Evolutionary conservation across 2,329 filamentous ascomycete species (phyloP), one percentile per base, ranked within the genome.

Genomic region (Cytospora paraplurivora): DNA sequence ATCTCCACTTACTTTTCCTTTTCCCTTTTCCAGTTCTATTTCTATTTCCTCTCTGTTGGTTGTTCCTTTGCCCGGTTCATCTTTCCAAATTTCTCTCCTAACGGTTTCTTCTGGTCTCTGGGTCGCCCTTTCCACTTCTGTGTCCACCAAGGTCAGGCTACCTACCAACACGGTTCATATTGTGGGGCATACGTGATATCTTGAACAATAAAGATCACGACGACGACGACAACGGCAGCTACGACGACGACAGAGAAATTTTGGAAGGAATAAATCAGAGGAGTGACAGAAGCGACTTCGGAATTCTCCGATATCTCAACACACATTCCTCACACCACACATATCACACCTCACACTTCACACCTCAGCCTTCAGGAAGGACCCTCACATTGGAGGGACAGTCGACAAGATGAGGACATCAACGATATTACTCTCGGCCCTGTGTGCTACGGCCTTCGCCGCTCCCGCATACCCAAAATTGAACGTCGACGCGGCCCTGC

Each of bases 371-470:
- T 44, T 27, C 19, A 60, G 37, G 12, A 49, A 32, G 11, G 11
- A 12, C 8, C 38, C 41, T 10, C 33, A n/a, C 17, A 19, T 15
- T 34, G 12, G 34, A 47, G 17, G 17, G 8, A 4, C 67, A 60
- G 13, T 57, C 52, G 59, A 63, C 72, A 78, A 72, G 56, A 88
- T 88, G 85, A 80, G 78, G 70, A 74, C 76, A 69, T 81, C 81
- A 67, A 74, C 78, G 67, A 69, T 83, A 68, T 67, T 85, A 56
- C 68, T 78, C 41, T 78, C 82, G 57, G 76, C 79, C 65, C 74
- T 84, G 68, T 76, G 77, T 74, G 78, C 78, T 51, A 62, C 41
- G 64, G 71, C 76, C 69, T 70, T 76, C 50, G 78, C 79, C 59
- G 81, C 81, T 37, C 79, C 78, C 10, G 74, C 78, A 55, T 82